Percentiles rank a stretch among this genome's conserved stretches.
Evolutionary conservation across 148 eudicot genomes (phyloP).

Genomic region (Amaranthus cruentus): DNA sequence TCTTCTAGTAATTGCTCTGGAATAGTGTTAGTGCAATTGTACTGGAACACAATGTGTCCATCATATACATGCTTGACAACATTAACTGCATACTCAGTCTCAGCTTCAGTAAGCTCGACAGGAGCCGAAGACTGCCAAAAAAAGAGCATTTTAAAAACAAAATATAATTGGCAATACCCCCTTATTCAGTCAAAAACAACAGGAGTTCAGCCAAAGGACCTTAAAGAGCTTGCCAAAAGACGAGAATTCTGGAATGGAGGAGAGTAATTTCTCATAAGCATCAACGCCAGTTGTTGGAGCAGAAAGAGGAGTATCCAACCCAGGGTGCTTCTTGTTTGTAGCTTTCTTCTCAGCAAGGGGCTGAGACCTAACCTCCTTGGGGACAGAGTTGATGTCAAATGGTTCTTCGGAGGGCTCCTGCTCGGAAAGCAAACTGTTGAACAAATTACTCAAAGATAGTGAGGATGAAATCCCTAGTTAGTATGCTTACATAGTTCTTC

Average conservation of each 20-base stretch:
- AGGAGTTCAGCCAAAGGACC: constrained; percentile 35
- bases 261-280: constrained; percentile 77
- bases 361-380: constrained; percentile 91
- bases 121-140: constrained; percentile 73
- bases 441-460: constrained; percentile 7
- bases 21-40: constrained; percentile 93
- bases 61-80: constrained; percentile 88
- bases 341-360: constrained; percentile 87
- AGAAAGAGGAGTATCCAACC: constrained; percentile 68
- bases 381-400: constrained; percentile 76
- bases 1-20: constrained; percentile 91
- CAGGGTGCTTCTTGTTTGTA: constrained; percentile 82
- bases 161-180: neutral
- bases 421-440: constrained; percentile 15
- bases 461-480: neutral
- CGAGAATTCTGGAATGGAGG: constrained; percentile 78
- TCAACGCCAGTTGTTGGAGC: constrained; percentile 64
- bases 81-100: constrained; percentile 95
- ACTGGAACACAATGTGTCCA: constrained; percentile 90
- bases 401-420: constrained; percentile 86
- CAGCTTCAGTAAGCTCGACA: constrained; percentile 94
- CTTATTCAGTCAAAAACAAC: constrained; percentile 3
- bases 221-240: constrained; percentile 87
- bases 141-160: constrained; percentile 9
- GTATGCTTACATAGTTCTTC: constrained; percentile 75